A percentile compares a stretch with the other conserved stretches of the same genome.
Evolutionary conservation across 192 early-diverging fungal species (phyloP).

Genomic region (Gamsiella multidivaricata): DNA sequence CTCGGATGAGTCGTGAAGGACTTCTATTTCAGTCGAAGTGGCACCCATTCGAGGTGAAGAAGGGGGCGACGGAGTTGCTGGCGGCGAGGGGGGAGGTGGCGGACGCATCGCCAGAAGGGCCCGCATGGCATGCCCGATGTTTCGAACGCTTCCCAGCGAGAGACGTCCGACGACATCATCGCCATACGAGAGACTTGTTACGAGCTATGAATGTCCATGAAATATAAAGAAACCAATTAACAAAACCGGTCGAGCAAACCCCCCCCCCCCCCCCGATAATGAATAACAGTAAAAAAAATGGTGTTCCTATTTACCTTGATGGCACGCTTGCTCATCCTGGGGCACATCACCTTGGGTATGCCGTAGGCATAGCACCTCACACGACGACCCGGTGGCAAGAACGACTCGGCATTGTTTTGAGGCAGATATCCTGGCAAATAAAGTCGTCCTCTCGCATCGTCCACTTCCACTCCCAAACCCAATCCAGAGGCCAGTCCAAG

Average conservation of each 20-base stretch:
- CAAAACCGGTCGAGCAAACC: too few relatives aligned
- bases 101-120: conserved; percentile 44
- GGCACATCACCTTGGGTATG: conserved; percentile 57
- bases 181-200: conserved; percentile 54
- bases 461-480: not conserved
- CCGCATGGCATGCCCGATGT: conserved; percentile 46
- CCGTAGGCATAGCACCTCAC: conserved; percentile 61
- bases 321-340: conserved; percentile 53
- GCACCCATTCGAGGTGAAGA: not conserved
- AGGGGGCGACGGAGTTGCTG: conserved; percentile 12
- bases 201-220: conserved; percentile 17
- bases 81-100: conserved; percentile 27
- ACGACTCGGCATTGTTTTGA: conserved; percentile 14
- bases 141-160: conserved; percentile 52
- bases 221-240: not conserved
- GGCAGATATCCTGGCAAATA: conserved; percentile 42
- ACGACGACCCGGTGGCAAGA: conserved; percentile 56
- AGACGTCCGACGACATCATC: conserved; percentile 53
- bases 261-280: too few relatives aligned
- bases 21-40: conserved; percentile 13
- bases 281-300: too few relatives aligned
- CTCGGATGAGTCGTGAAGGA: conserved; percentile 43
- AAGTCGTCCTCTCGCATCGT: conserved; percentile 8
- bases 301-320: conserved; percentile 55
- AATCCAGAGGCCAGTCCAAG: not conserved